phyloP scores from a whole-genome alignment of 2,329 filamentous ascomycete species.

The Apiospora arundinis region DNA sequence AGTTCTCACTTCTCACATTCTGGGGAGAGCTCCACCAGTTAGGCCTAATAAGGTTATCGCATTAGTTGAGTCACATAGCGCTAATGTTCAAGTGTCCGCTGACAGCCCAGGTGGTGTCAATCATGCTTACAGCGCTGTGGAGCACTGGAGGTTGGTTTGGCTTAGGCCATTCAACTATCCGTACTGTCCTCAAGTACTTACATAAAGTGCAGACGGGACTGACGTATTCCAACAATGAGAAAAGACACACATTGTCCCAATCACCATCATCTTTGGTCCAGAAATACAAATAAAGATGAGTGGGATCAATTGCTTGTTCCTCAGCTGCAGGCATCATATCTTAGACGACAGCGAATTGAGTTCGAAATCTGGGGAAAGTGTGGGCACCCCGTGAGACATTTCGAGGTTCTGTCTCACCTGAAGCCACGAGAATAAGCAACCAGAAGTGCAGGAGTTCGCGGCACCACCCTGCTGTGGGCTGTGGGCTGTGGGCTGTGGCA shows the following conservation, averaged over 20 bases:
- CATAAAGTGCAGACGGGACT: background rate
- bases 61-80: constrained; percentile 5
- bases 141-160: background rate
- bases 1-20: background rate
- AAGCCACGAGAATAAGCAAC: background rate
- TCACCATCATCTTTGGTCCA: background rate
- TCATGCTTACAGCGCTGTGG: background rate
- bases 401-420: background rate
- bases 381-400: background rate
- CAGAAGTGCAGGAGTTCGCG: background rate
- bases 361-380: constrained; percentile 11
- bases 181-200: no score
- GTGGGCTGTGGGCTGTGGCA: background rate
- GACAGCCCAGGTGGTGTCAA: background rate
- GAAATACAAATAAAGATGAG: background rate
- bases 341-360: background rate
- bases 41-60: background rate
- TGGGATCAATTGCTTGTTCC: background rate
- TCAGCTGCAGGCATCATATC: constrained; percentile 1
- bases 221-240: background rate
- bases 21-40: background rate
- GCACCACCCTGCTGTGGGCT: background rate
- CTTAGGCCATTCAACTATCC: background rate
- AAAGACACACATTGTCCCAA: background rate
- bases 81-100: background rate